Evolutionary conservation across 805 yeast species (phyloP).

Genomic region (Kluyveromyces siamensis): DNA sequence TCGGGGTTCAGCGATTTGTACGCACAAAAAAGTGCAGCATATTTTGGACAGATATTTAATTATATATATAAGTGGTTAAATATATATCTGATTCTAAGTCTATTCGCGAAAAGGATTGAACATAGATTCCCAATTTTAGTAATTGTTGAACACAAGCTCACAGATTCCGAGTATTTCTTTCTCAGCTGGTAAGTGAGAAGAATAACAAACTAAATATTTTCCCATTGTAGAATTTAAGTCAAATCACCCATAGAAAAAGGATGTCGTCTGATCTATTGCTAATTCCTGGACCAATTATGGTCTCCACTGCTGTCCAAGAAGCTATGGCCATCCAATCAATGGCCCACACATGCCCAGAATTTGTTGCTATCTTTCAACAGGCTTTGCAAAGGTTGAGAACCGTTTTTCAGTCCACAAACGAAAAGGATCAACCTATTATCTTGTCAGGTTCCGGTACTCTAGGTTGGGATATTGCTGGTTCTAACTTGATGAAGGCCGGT

Average conservation of each 20-base stretch:
- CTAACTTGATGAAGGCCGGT: slow-evolving; percentile 58
- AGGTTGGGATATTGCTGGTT: slow-evolving; percentile 87
- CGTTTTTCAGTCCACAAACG: slow-evolving; percentile 61
- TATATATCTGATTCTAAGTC: neutral
- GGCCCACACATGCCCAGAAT: slow-evolving; percentile 86
- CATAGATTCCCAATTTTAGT: neutral
- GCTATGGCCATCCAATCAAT: slow-evolving; percentile 80
- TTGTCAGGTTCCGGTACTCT: slow-evolving; percentile 88
- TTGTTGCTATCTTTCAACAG: slow-evolving; percentile 61
- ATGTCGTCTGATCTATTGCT: slow-evolving; percentile 31
- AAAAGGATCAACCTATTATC: slow-evolving; percentile 62
- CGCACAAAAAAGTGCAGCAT: neutral
- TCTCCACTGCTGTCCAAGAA: slow-evolving; percentile 66
- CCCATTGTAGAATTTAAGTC: neutral
- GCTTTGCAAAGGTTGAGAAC: slow-evolving; percentile 60
- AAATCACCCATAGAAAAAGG: neutral
- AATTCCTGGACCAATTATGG: slow-evolving; percentile 84
- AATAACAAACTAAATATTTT: too few species aligned
- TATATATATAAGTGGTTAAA: too few species aligned
- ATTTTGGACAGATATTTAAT: too few species aligned
- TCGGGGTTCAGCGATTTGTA: neutral
- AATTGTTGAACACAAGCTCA: too few species aligned
- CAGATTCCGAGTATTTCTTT: neutral
- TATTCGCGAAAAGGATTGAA: neutral
- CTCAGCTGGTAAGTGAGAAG: too few species aligned